These are phyloP conservation scores for Glutinoglossum americanum DNA, from an alignment of 495 filamentous ascomycete species.

Conservation along the genomic window DNA sequence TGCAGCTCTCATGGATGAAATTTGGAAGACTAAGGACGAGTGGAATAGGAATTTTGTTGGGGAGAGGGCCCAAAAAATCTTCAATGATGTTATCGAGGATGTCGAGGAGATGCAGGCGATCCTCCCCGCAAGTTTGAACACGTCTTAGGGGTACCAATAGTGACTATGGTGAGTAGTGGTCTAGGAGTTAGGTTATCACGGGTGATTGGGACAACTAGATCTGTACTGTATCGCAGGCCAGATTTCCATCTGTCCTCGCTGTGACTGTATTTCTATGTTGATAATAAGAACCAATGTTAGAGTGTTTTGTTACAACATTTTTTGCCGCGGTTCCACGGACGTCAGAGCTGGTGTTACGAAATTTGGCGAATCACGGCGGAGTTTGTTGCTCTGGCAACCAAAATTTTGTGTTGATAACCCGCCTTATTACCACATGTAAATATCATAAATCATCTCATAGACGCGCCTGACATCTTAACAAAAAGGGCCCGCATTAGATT, in stretches of 20 bases:
- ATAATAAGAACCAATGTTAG: background rate
- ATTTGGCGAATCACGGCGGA: background rate
- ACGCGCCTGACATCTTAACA: background rate
- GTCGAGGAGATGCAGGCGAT: constrained; percentile 49
- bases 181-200: background rate
- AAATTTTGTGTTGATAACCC: background rate
- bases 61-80: constrained; percentile 34
- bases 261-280: background rate
- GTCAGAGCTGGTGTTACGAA: too few relatives aligned
- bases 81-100: constrained; percentile 64
- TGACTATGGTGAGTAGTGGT: background rate
- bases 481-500: background rate
- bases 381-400: background rate
- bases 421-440: background rate
- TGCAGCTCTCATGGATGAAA: constrained; percentile 67
- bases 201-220: background rate
- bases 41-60: constrained; percentile 63
- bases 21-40: constrained; percentile 59
- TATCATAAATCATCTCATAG: background rate
- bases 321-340: too few relatives aligned
- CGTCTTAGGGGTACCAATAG: background rate
- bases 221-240: background rate
- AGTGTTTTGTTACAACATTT: background rate
- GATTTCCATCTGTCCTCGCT: background rate
- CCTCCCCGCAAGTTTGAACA: constrained; percentile 11